A percentile compares a stretch with the other conserved stretches of the same genome.
These are phyloP conservation scores for Pythium chondricola DNA, from an alignment of 352 stramenopile species.

Conservation along the genomic window DNA sequence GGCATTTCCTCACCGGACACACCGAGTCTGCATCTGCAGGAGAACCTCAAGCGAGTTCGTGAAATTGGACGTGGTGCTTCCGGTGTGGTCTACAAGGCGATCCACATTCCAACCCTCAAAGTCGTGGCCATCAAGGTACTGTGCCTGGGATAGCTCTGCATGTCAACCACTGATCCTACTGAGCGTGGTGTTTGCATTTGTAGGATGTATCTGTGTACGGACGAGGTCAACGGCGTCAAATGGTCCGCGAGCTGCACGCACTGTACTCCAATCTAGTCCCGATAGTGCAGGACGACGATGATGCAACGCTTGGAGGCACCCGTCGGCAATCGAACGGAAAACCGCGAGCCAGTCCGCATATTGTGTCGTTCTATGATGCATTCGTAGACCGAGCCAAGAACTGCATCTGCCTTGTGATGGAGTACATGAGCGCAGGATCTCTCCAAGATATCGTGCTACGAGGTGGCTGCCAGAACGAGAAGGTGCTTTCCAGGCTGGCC, in stretches of 20 bases:
- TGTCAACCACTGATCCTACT: too few relatives aligned
- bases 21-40: conserved; percentile 69
- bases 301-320: background rate
- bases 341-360: conserved; percentile 62
- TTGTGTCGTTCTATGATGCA: conserved; percentile 91
- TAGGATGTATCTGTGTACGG: conserved; percentile 85
- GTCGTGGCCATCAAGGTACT: conserved; percentile 85
- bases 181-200: background rate
- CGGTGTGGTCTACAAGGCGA: conserved; percentile 84
- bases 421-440: conserved; percentile 91
- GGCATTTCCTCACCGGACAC: conserved; percentile 81
- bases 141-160: too few relatives aligned
- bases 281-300: conserved; percentile 43
- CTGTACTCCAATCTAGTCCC: conserved; percentile 87
- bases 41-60: conserved; percentile 75
- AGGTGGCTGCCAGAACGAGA: conserved; percentile 80
- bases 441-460: conserved; percentile 86
- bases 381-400: conserved; percentile 87
- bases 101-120: conserved; percentile 89
- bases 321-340: conserved; percentile 7
- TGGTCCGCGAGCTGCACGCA: conserved; percentile 86
- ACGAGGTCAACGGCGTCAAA: conserved; percentile 76
- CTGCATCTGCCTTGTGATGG: conserved; percentile 88
- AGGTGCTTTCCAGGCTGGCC: conserved; percentile 67
- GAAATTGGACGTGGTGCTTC: conserved; percentile 77